These are phyloP conservation scores for Mrakia blollopis DNA, from an alignment of 768 basidiomycete genomes.

Conservation along the genomic window DNA sequence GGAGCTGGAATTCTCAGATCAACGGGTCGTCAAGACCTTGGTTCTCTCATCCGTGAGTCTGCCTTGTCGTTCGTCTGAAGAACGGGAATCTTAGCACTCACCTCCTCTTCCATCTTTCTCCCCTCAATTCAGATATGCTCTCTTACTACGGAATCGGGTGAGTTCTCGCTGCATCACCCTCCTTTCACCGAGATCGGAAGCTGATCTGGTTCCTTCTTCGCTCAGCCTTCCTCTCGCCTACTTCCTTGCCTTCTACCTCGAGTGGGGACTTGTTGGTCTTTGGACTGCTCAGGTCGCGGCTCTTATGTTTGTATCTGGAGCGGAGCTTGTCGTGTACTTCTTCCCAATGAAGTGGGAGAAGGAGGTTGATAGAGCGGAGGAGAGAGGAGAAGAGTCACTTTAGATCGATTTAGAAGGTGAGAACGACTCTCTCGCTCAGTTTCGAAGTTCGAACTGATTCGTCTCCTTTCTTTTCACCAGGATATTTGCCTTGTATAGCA, in stretches of 20 bases:
- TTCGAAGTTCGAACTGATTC: not conserved
- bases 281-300: slow-evolving; percentile 70
- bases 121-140: slow-evolving; percentile 55
- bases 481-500: no score
- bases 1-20: slow-evolving; percentile 29
- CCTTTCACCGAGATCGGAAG: not conserved
- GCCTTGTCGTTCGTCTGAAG: no score
- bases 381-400: not conserved
- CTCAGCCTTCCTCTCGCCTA: slow-evolving; percentile 51
- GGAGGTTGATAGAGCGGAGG: slow-evolving; percentile 21
- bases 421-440: not conserved
- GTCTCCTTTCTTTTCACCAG: no score
- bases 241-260: slow-evolving; percentile 51
- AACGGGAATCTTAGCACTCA: no score
- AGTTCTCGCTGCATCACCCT: not conserved
- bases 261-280: slow-evolving; percentile 50
- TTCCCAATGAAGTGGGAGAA: slow-evolving; percentile 17
- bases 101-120: not conserved
- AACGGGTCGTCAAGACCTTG: slow-evolving; percentile 60
- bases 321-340: slow-evolving; percentile 22
- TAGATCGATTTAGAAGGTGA: not conserved
- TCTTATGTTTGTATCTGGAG: slow-evolving; percentile 57
- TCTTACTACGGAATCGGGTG: slow-evolving; percentile 57
- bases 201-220: not conserved
- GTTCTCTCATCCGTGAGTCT: slow-evolving; percentile 53